A percentile compares a stretch with the other conserved stretches of the same genome.
Evolutionary conservation across 257 asterid species (phyloP).

Genomic region (Parsonsia alboflavescens): DNA sequence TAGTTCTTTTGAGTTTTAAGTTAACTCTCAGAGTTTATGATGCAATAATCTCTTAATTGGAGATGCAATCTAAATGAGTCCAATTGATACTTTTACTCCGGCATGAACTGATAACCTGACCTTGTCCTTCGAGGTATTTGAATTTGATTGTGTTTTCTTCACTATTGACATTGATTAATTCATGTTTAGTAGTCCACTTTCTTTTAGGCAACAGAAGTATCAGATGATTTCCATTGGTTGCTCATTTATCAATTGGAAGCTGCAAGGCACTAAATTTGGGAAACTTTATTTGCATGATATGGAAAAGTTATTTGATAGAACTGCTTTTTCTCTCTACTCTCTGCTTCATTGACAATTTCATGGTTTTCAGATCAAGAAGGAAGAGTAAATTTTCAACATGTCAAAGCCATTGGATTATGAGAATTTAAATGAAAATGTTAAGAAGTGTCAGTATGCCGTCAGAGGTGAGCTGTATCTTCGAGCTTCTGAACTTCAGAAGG

Average conservation of each 20-base stretch:
- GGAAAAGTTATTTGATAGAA: neutral
- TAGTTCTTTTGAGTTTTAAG: neutral
- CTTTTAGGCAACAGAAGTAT: neutral
- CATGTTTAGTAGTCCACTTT: neutral
- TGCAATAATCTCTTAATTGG: neutral
- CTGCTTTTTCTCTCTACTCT: neutral
- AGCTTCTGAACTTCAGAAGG: slow-evolving; percentile 99
- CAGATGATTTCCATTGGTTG: neutral
- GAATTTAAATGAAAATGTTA: slow-evolving; percentile 87
- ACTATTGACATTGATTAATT: neutral
- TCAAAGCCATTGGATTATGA: slow-evolving; percentile 78
- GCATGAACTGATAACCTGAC: neutral
- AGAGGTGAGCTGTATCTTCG: slow-evolving; percentile 99
- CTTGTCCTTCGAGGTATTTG: neutral
- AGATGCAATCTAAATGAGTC: neutral
- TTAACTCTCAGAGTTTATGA: neutral
- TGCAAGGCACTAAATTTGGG: neutral
- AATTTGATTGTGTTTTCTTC: neutral
- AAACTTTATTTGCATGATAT: neutral
- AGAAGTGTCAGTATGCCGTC: slow-evolving; percentile 97
- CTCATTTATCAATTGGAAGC: neutral
- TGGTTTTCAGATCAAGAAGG: slow-evolving; percentile 16
- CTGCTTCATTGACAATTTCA: slow-evolving; percentile 15
- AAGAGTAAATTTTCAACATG: slow-evolving; percentile 32
- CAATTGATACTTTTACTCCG: neutral